Conservation (phyloP, 2,329 filamentous ascomycete species). For the Juglanconis juglandina region DNA sequence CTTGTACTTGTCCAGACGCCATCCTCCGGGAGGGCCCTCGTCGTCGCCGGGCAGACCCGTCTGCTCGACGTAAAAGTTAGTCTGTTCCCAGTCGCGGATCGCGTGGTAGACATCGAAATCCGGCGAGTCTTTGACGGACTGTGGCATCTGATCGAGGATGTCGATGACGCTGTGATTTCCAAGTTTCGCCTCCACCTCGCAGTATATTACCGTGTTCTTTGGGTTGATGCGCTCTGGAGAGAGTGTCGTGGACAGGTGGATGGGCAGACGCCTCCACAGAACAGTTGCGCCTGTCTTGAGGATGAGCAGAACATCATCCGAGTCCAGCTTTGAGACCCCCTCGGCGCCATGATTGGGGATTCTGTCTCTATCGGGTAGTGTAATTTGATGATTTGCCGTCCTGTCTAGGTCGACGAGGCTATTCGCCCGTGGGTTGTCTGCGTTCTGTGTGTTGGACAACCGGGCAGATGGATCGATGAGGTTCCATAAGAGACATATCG, state of each 20-base stretch:
- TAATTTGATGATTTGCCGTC: not conserved
- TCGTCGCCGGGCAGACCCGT: conserved; percentile 10
- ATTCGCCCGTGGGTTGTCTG: not conserved
- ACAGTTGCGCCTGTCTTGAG: conserved; percentile 27
- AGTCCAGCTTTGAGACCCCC: not conserved
- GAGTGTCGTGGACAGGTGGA: conserved; percentile 26
- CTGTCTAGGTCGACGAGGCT: not conserved
- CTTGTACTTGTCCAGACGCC: conserved; percentile 13
- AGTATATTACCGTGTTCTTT: conserved; percentile 25
- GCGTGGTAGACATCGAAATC: conserved; percentile 21
- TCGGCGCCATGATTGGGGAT: not conserved
- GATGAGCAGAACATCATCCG: conserved; percentile 18
- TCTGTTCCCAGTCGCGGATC: conserved; percentile 23
- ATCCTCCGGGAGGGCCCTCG: conserved; percentile 8
- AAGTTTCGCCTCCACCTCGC: conserved; percentile 24
- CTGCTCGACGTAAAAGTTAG: conserved; percentile 25
- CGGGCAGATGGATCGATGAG: conserved; percentile 20
- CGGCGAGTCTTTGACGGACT: conserved; percentile 16
- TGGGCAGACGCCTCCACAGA: conserved; percentile 26
- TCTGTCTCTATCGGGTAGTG: not conserved
- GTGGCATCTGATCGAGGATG: conserved; percentile 23
- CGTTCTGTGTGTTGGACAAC: not conserved
- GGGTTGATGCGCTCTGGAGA: conserved; percentile 22
- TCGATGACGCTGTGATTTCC: conserved; percentile 23
- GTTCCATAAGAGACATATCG: conserved; percentile 24